A percentile compares a stretch with the other conserved stretches of the same genome.
Conservation (phyloP, 1,284 basidiomycete species). For the Fistulina hepatica region DNA sequence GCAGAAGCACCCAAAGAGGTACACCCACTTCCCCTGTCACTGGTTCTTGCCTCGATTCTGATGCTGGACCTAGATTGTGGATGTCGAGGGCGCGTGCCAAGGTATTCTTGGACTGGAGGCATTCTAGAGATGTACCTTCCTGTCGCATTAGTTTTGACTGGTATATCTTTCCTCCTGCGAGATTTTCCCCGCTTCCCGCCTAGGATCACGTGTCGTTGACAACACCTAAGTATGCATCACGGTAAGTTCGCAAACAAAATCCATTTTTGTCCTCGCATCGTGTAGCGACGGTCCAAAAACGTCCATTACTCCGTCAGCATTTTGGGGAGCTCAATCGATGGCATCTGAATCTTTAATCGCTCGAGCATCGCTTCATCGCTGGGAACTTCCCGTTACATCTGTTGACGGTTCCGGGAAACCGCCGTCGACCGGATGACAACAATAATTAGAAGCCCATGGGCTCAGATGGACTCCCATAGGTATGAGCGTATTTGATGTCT, state of each 20-base stretch:
- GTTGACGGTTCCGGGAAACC: no score
- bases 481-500: no score
- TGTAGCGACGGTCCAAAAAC: neutral
- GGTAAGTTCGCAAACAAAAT: neutral
- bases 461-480: no score
- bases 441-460: no score
- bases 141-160: neutral
- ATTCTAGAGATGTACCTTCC: conserved; percentile 26
- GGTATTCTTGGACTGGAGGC: conserved; percentile 60
- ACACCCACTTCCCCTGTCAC: conserved; percentile 13
- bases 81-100: conserved; percentile 83
- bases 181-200: no score
- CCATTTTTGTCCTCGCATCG: neutral
- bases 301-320: neutral
- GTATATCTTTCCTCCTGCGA: no score
- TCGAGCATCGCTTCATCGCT: no score
- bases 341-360: no score
- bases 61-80: conserved; percentile 42
- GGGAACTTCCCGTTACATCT: no score
- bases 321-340: no score
- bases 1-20: conserved; percentile 85
- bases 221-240: neutral
- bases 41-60: conserved; percentile 3
- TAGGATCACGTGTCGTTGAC: neutral
- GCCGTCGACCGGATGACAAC: no score